These are phyloP conservation scores for Nitzschia sp. DNA, from an alignment of 108 stramenopile species.

Conservation along the genomic window DNA sequence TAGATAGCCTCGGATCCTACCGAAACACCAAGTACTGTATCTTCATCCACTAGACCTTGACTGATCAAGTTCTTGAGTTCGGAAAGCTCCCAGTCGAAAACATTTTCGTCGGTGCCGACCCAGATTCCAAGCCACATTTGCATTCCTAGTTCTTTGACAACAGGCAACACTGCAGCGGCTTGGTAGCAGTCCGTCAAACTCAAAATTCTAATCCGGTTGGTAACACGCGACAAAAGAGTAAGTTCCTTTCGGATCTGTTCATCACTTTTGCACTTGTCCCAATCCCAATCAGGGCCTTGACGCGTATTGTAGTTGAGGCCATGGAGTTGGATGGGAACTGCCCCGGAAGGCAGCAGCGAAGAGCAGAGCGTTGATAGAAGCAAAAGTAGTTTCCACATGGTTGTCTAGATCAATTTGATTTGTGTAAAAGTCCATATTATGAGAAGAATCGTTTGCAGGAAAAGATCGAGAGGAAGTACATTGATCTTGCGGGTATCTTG, in stretches of 20 bases:
- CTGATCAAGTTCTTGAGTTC: conserved; percentile 12
- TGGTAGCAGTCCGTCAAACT: conserved; percentile 32
- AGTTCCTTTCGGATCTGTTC: conserved; percentile 26
- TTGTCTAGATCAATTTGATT: no score
- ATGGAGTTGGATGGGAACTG: conserved; percentile 29
- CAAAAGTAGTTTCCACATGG: no score
- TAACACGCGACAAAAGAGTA: conserved; percentile 8
- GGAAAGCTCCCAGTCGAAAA: conserved; percentile 20
- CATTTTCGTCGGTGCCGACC: conserved; percentile 11
- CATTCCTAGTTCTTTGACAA: conserved; percentile 13
- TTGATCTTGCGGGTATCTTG: no score
- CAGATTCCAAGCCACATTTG: conserved; percentile 37
- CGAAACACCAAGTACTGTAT: no score
- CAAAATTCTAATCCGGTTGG: conserved; percentile 26
- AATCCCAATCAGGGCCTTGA: conserved; percentile 40
- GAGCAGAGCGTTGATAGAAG: no score
- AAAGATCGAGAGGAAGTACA: no score
- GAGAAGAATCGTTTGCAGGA: no score
- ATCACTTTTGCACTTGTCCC: conserved; percentile 32
- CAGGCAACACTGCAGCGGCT: conserved; percentile 14
- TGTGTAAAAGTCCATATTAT: no score
- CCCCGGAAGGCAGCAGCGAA: background rate
- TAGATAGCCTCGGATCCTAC: no score
- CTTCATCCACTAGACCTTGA: background rate
- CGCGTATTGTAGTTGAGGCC: conserved; percentile 42